Percentiles rank a stretch among this genome's conserved stretches.
Evolutionary conservation across 2,329 filamentous ascomycete genomes (phyloP).

Genomic region (Aspergillus jensenii): DNA sequence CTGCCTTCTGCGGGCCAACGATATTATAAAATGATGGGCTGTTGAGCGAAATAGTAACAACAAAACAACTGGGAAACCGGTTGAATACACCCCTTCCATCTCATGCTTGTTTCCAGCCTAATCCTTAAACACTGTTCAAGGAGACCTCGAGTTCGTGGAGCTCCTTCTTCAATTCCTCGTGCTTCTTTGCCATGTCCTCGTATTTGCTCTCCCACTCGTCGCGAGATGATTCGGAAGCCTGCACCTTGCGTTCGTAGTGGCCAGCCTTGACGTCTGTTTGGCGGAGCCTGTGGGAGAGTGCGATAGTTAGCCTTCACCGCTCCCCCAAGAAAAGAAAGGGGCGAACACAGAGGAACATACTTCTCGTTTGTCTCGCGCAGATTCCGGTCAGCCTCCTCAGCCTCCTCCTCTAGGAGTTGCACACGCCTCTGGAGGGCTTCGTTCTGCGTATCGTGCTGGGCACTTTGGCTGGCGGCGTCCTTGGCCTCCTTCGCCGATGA

Average conservation of each 20-base stretch:
- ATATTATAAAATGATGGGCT: constrained; percentile 25
- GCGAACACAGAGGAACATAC: constrained; percentile 56
- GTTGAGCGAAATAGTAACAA: constrained; percentile 27
- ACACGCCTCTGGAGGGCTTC: constrained; percentile 89
- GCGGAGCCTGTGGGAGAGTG: constrained; percentile 67
- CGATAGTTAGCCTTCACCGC: constrained; percentile 15
- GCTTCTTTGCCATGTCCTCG: constrained; percentile 95
- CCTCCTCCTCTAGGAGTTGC: constrained; percentile 96
- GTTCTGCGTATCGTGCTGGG: constrained; percentile 82
- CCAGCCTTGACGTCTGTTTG: constrained; percentile 99
- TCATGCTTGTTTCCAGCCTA: constrained; percentile 32
- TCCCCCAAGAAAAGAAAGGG: neutral
- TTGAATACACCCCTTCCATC: constrained; percentile 29
- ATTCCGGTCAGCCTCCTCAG: constrained; percentile 93
- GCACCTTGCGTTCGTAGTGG: constrained; percentile 98
- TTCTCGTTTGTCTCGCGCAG: constrained; percentile 98
- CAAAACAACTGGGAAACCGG: constrained; percentile 25
- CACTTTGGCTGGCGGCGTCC: constrained; percentile 77
- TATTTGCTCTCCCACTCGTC: constrained; percentile 98
- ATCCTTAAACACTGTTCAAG: constrained; percentile 83
- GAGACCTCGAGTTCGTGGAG: constrained; percentile 86
- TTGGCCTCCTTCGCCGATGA: constrained; percentile 80
- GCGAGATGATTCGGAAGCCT: constrained; percentile 86
- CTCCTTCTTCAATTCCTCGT: constrained; percentile 80
- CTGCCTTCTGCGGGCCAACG: constrained; percentile 17